Evolutionary conservation across 2,329 filamentous ascomycete genomes (phyloP).

Genomic region (Thermothelomyces thermophilus): DNA sequence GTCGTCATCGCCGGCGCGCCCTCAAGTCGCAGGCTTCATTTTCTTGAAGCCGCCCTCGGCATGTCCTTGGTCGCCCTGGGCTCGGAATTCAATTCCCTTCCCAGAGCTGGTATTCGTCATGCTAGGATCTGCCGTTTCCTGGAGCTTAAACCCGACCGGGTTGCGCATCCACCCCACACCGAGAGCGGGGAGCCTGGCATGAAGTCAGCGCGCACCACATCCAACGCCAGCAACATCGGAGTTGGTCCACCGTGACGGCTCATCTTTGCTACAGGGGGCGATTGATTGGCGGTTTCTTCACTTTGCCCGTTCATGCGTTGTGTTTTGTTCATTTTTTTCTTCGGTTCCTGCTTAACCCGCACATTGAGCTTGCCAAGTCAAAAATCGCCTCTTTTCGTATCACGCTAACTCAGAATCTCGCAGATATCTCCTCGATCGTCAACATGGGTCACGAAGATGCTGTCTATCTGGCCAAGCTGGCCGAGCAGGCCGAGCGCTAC

Average conservation of each 20-base stretch:
- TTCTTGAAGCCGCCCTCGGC: slow-evolving; percentile 11
- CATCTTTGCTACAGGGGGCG: neutral
- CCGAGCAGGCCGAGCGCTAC: slow-evolving; percentile 99
- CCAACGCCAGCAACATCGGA: slow-evolving; percentile 14
- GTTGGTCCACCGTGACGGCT: neutral
- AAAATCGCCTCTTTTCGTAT: slow-evolving; percentile 11
- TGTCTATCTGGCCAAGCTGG: slow-evolving; percentile 99
- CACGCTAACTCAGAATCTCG: slow-evolving; percentile 25
- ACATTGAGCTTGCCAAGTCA: slow-evolving; percentile 14
- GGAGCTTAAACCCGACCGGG: slow-evolving; percentile 19
- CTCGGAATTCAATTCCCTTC: slow-evolving; percentile 17
- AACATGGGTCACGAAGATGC: slow-evolving; percentile 99
- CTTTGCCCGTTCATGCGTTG: neutral
- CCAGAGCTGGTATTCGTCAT: slow-evolving; percentile 4
- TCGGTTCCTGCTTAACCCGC: slow-evolving; percentile 6
- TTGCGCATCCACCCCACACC: slow-evolving; percentile 29
- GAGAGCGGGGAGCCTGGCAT: slow-evolving; percentile 28
- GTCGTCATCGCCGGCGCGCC: slow-evolving; percentile 26
- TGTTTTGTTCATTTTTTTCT: neutral
- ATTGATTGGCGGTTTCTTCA: slow-evolving; percentile 3
- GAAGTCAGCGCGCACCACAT: slow-evolving; percentile 29
- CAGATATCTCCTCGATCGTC: slow-evolving; percentile 8
- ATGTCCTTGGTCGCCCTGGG: slow-evolving; percentile 7
- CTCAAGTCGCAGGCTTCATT: slow-evolving; percentile 11
- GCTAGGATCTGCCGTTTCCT: slow-evolving; percentile 7